Percentiles rank a stretch among this genome's conserved stretches.
These are phyloP conservation scores for Moesziomyces parantarcticus DNA, from an alignment of 1,284 basidiomycete species.

Conservation along the genomic window DNA sequence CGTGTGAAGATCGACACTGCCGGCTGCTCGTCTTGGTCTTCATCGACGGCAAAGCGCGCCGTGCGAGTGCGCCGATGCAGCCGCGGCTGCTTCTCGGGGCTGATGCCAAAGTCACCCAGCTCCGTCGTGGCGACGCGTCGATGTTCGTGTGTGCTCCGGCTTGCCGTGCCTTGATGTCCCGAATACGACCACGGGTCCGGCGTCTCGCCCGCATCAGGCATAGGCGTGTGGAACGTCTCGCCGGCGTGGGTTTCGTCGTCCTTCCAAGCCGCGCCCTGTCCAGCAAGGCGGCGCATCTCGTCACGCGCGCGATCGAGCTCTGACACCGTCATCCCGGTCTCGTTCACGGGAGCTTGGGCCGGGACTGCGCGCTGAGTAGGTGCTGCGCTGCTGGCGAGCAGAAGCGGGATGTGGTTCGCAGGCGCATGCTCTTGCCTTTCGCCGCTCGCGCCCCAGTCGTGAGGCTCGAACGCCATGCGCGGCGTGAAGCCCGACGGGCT, in stretches of 20 bases:
- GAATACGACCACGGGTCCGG: constrained; percentile 16
- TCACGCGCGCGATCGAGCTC: constrained; percentile 31
- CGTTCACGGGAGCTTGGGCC: background rate
- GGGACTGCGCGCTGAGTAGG: constrained; percentile 2
- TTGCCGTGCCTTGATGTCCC: background rate
- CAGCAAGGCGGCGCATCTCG: constrained; percentile 38
- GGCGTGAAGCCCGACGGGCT: constrained; percentile 54
- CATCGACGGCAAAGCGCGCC: constrained; percentile 35
- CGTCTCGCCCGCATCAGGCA: constrained; percentile 31
- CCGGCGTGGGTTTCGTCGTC: constrained; percentile 10
- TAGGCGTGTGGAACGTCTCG: constrained; percentile 33
- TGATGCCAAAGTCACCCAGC: constrained; percentile 36
- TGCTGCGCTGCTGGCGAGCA: constrained; percentile 20
- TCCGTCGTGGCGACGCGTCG: constrained; percentile 8
- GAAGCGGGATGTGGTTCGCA: constrained; percentile 33
- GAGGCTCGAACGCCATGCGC: constrained; percentile 41
- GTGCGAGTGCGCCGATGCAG: constrained; percentile 40
- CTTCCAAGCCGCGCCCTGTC: constrained; percentile 21
- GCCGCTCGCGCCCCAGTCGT: constrained; percentile 23
- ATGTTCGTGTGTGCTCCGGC: background rate
- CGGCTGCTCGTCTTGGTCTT: constrained; percentile 12
- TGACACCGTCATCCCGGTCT: constrained; percentile 23
- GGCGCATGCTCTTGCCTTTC: constrained; percentile 12
- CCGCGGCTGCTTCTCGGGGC: constrained; percentile 23
- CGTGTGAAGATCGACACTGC: constrained; percentile 40